Percentiles rank a stretch among this genome's conserved stretches.
These are phyloP conservation scores for Fusarium sp. DNA, from an alignment of 2,329 filamentous ascomycete species.

Conservation along the genomic window DNA sequence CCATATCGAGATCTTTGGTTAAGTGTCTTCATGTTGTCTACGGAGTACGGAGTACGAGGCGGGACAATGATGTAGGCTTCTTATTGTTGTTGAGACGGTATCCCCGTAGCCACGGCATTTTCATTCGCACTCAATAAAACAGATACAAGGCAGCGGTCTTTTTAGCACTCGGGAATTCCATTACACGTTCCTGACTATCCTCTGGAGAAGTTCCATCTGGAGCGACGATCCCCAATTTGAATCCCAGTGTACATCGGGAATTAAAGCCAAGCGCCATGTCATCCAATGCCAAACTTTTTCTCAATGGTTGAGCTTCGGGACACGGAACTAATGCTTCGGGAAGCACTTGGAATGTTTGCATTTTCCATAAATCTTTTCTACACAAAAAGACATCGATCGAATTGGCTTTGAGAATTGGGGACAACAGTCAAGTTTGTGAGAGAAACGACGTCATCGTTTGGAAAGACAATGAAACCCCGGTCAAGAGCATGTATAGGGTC, in stretches of 20 bases:
- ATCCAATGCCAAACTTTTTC: constrained; percentile 30
- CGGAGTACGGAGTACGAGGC: neutral
- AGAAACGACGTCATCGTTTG: constrained; percentile 41
- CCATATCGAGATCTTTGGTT: constrained; percentile 3
- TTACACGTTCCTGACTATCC: constrained; percentile 48
- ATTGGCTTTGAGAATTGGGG: constrained; percentile 4
- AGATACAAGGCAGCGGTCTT: constrained; percentile 8
- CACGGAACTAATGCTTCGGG: constrained; percentile 23
- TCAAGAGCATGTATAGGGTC: constrained; percentile 6
- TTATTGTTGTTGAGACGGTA: neutral
- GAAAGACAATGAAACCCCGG: constrained; percentile 5
- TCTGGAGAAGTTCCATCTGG: constrained; percentile 38
- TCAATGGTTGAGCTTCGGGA: constrained; percentile 14
- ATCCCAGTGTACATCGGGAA: constrained; percentile 38
- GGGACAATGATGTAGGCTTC: neutral
- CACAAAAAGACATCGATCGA: neutral
- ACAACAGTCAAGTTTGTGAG: constrained; percentile 24
- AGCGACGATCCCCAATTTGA: constrained; percentile 44
- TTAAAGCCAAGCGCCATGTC: constrained; percentile 38
- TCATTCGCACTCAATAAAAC: constrained; percentile 2
- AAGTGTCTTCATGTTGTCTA: neutral
- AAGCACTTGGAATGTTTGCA: constrained; percentile 8
- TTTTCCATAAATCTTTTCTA: neutral
- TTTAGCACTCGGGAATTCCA: constrained; percentile 34
- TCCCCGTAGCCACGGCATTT: neutral